phyloP scores from a whole-genome alignment of 352 stramenopile species.

The Achlya hypogyna region DNA sequence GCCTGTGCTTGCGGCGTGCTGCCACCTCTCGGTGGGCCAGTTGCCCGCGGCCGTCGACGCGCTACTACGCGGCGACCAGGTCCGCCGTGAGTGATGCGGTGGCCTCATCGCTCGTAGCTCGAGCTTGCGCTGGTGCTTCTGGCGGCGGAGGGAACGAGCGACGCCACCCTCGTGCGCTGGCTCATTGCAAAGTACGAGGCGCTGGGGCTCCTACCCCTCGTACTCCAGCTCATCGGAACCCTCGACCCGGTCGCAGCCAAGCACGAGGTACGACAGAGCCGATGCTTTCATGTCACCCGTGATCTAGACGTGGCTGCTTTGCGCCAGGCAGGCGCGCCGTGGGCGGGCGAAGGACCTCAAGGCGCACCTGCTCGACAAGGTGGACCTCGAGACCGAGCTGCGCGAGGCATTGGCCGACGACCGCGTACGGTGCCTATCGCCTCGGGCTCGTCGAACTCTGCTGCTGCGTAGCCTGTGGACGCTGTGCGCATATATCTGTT shows the following conservation, averaged over 20 bases:
- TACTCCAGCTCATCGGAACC: neutral
- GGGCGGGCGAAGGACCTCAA: neutral
- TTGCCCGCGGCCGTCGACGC: neutral
- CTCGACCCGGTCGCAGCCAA: neutral
- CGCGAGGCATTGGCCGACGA: neutral
- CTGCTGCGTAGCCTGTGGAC: conserved; percentile 8
- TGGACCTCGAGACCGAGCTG: neutral
- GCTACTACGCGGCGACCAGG: conserved; percentile 9
- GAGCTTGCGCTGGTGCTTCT: conserved; percentile 10
- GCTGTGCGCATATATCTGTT: conserved; percentile 10
- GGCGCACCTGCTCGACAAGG: neutral
- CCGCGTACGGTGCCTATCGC: neutral
- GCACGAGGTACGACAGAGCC: neutral
- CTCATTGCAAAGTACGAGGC: neutral
- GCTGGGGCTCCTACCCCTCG: neutral
- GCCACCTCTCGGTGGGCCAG: conserved; percentile 6
- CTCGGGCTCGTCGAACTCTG: neutral
- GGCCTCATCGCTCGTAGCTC: neutral
- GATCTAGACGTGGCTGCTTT: neutral
- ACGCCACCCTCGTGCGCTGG: neutral
- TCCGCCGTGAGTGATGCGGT: neutral
- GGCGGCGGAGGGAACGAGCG: neutral
- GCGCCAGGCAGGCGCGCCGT: neutral
- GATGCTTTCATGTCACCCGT: neutral
- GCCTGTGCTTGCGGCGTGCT: conserved; percentile 12